Evolutionary conservation across 495 filamentous ascomycete genomes (phyloP).

Genomic region (Penicillium taxi): DNA sequence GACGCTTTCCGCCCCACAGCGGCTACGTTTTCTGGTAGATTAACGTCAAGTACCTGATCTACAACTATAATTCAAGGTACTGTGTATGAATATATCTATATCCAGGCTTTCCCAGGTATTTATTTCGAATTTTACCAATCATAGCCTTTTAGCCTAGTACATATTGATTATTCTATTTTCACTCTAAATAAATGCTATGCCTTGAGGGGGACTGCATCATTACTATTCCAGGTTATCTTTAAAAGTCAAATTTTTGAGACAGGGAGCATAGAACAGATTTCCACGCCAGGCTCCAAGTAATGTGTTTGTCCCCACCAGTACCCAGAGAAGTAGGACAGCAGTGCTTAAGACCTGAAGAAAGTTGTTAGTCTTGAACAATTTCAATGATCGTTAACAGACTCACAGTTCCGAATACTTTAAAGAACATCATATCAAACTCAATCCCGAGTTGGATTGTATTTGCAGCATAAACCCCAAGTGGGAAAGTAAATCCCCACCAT

Average conservation of each 20-base stretch:
- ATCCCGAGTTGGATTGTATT: slow-evolving; percentile 38
- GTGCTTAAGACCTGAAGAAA: slow-evolving; percentile 28
- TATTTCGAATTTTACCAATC: too few species aligned
- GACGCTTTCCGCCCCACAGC: too few species aligned
- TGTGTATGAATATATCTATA: too few species aligned
- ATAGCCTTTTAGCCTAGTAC: too few species aligned
- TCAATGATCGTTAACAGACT: slow-evolving; percentile 16
- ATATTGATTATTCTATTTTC: too few species aligned
- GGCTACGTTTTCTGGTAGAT: too few species aligned
- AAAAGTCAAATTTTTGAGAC: slow-evolving; percentile 32
- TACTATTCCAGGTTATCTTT: too few species aligned
- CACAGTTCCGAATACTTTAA: slow-evolving; percentile 39
- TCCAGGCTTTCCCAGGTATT: too few species aligned
- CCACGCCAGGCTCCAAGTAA: slow-evolving; percentile 31
- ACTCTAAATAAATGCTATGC: too few species aligned
- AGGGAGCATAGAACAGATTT: slow-evolving; percentile 41
- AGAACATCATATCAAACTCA: slow-evolving; percentile 42
- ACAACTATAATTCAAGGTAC: too few species aligned
- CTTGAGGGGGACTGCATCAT: too few species aligned
- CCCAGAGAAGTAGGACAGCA: slow-evolving; percentile 36
- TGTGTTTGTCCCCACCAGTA: slow-evolving; percentile 33
- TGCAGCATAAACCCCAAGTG: slow-evolving; percentile 47
- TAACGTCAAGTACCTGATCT: too few species aligned
- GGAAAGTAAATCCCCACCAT: slow-evolving; percentile 57
- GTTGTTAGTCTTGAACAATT: not conserved